A percentile compares a stretch with the other conserved stretches of the same genome.
Conservation (phyloP, 768 basidiomycete genomes). For the Lenzites betulinus region DNA sequence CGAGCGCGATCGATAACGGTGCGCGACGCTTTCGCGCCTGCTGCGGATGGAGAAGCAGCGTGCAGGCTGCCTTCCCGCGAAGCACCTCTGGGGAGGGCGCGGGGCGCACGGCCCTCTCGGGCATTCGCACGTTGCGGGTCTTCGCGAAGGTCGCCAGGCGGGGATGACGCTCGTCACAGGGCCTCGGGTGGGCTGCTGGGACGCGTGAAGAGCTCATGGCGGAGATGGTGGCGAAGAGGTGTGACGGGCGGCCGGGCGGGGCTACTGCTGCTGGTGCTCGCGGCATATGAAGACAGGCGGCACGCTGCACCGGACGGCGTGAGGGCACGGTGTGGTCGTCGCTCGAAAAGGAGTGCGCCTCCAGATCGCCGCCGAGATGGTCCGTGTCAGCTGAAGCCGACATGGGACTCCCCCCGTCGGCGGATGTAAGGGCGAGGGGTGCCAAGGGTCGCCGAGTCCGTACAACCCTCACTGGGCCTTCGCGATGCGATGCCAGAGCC, state of each 20-base stretch:
- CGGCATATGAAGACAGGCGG: background rate
- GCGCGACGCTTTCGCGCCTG: background rate
- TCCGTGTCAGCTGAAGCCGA: background rate
- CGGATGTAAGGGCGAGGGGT: background rate
- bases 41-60: conserved; percentile 3
- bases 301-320: background rate
- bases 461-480: background rate
- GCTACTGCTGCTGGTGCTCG: background rate
- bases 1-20: background rate
- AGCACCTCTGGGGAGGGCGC: background rate
- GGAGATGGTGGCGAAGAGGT: background rate
- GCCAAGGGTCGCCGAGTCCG: background rate
- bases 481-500: background rate
- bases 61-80: background rate
- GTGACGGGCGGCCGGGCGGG: background rate
- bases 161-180: background rate
- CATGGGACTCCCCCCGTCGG: background rate
- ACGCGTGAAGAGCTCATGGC: background rate
- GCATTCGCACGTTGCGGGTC: conserved; percentile 1
- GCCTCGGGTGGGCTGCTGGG: background rate
- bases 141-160: background rate
- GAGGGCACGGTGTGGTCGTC: background rate
- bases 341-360: background rate
- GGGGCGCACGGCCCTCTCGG: background rate
- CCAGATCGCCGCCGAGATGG: background rate